Evolutionary conservation across 495 filamentous ascomycete genomes (phyloP).

Genomic region (Geopyxis carbonaria): DNA sequence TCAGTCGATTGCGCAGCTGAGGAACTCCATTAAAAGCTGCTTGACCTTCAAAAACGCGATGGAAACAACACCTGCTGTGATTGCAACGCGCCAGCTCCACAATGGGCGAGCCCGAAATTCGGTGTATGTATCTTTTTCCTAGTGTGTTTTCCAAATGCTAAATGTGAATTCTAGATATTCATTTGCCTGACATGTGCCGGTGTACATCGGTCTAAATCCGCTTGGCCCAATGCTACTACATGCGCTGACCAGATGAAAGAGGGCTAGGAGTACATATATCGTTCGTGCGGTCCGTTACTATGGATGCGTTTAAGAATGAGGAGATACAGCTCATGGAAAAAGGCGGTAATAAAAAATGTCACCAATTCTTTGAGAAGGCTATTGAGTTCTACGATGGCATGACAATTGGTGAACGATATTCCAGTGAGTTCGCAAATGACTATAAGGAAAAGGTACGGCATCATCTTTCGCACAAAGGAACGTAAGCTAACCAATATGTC

Average conservation of each 20-base stretch:
- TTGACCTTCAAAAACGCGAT: conserved; percentile 70
- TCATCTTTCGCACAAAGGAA: not conserved
- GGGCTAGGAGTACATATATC: conserved; percentile 94
- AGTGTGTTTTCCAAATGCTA: not conserved
- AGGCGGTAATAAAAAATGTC: conserved; percentile 21
- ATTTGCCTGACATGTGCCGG: conserved; percentile 95
- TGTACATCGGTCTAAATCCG: conserved; percentile 49
- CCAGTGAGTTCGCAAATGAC: conserved; percentile 76
- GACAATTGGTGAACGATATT: conserved; percentile 70
- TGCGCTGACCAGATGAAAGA: conserved; percentile 5
- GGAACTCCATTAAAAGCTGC: conserved; percentile 39
- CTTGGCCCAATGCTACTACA: not conserved
- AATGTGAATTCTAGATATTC: conserved; percentile 46
- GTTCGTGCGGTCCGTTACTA: conserved; percentile 87
- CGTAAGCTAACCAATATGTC: not conserved
- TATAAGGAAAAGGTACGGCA: conserved; percentile 59
- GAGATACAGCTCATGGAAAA: conserved; percentile 32
- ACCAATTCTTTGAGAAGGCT: conserved; percentile 13
- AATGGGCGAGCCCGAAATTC: conserved; percentile 69
- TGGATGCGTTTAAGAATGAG: conserved; percentile 79
- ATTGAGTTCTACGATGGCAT: conserved; percentile 13
- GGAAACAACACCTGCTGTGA: conserved; percentile 83
- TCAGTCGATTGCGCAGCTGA: not conserved
- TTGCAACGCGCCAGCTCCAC: conserved; percentile 81
- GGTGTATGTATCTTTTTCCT: conserved; percentile 24